Percentiles rank a stretch among this genome's conserved stretches.
Conservation (phyloP, 2,329 filamentous ascomycete genomes). For the Colletotrichum incanum region DNA sequence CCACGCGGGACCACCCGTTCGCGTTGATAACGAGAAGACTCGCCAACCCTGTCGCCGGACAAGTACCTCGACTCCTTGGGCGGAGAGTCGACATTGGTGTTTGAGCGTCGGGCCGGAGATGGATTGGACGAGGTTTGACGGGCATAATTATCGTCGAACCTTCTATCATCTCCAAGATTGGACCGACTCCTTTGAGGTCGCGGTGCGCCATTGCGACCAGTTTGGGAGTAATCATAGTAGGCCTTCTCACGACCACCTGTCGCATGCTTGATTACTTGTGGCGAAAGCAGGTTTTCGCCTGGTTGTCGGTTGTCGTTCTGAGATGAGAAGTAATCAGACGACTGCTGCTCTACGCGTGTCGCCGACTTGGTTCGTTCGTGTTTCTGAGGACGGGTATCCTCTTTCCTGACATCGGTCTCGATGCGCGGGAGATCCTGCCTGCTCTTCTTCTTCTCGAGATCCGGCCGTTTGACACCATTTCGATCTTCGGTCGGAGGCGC, state of each 20-base stretch:
- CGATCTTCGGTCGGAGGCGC: slow-evolving; percentile 48
- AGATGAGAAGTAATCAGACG: slow-evolving; percentile 53
- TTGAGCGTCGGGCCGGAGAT: slow-evolving; percentile 47
- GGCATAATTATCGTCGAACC: slow-evolving; percentile 47
- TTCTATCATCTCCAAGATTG: slow-evolving; percentile 48
- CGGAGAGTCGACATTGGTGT: slow-evolving; percentile 47
- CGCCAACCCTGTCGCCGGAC: slow-evolving; percentile 54
- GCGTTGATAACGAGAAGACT: slow-evolving; percentile 46
- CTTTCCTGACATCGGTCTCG: slow-evolving; percentile 56
- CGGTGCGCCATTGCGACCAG: slow-evolving; percentile 47
- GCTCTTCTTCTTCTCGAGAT: slow-evolving; percentile 53
- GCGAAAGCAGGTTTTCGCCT: slow-evolving; percentile 57
- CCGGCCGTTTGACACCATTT: slow-evolving; percentile 41
- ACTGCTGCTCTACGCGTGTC: slow-evolving; percentile 48
- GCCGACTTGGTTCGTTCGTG: slow-evolving; percentile 57
- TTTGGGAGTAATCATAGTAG: slow-evolving; percentile 53
- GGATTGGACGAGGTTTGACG: slow-evolving; percentile 49
- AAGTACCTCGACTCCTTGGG: slow-evolving; percentile 48
- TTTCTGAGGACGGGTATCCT: slow-evolving; percentile 47
- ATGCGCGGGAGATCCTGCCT: slow-evolving; percentile 62
- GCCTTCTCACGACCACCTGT: slow-evolving; percentile 60
- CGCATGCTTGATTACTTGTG: slow-evolving; percentile 59
- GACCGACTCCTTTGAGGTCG: slow-evolving; percentile 51
- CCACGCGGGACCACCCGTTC: slow-evolving; percentile 39
- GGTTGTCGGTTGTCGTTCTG: slow-evolving; percentile 47